Conservation (phyloP, 306 rosid species). For the Malus orientalis region DNA sequence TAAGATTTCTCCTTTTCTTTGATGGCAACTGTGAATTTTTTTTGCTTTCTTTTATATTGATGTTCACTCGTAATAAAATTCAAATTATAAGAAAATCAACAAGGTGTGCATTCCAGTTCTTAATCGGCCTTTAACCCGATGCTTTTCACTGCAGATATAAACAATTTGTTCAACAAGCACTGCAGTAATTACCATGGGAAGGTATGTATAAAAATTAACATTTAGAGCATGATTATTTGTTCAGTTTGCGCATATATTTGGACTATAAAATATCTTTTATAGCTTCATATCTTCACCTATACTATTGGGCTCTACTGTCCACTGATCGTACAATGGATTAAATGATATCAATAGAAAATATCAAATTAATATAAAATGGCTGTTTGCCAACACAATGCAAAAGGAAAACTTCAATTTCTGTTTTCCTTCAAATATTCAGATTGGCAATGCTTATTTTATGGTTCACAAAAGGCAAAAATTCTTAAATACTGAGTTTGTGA, state of each 20-base stretch:
- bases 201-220: conserved; percentile 35
- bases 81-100: background rate
- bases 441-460: background rate
- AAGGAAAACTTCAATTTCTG: background rate
- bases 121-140: conserved; percentile 1
- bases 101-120: background rate
- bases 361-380: background rate
- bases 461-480: background rate
- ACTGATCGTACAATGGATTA: background rate
- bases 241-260: background rate
- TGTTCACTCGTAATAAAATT: background rate
- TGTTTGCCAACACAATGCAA: background rate
- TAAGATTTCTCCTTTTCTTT: conserved; percentile 7
- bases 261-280: background rate
- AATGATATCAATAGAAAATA: background rate
- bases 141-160: conserved; percentile 56
- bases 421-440: background rate
- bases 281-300: background rate
- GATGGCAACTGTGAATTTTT: background rate
- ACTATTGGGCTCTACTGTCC: background rate
- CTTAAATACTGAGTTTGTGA: conserved; percentile 6
- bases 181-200: conserved; percentile 78
- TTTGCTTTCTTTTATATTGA: background rate
- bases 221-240: background rate
- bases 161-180: conserved; percentile 66